Base-by-base conservation (phyloP, 1,139 yeast species). In the Candida sp. region DNA sequence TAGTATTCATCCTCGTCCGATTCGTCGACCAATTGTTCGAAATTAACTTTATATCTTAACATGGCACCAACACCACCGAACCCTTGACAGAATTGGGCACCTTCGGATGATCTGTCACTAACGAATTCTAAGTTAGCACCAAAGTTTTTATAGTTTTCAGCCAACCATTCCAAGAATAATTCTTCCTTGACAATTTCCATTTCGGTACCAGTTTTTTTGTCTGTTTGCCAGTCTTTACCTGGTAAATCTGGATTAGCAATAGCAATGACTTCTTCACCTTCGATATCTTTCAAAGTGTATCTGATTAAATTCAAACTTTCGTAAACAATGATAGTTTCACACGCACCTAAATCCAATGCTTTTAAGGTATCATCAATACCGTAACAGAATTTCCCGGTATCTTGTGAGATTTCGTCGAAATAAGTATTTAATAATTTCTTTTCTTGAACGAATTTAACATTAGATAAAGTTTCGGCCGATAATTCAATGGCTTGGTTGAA, bases 51-150 rank as follows among this genome's bases (percentile, higher is more conserved):
- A 73, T 93, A 93, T 75, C 99, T 89, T 66, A 93, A 77, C 60
- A 93, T 66, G 47, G 97, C 97, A 66, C 99, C 99, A 55, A 93
- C 81, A 73, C 99, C 99, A 85, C 99, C 99, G 61, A 93, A 93
- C 48, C 99, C 99, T 60, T 84, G 87, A 49, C 87, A 95, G 68
- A 93, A 93, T 74, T 93, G 99, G 38, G 98, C 96, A 74, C 99
- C 99, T 70, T 93, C 99, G 42, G 96, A 85, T 33, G 97, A 87
- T 70, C 88, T 84, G 73, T 93, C 99, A 42, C 98, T 87, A 55
- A 93, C 96, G 58, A 93, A 93, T 71, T 93, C 99, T 56, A 93
- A 79, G 50, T 86, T 83, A 44, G 99, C 97, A 79, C 99, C 99
- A 58, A 79, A 93, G 56, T 79, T 87, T 65, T 85, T 87, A 73